phyloP scores from a whole-genome alignment of 108 stramenopile genomes.

The Cyclotella sp. region DNA sequence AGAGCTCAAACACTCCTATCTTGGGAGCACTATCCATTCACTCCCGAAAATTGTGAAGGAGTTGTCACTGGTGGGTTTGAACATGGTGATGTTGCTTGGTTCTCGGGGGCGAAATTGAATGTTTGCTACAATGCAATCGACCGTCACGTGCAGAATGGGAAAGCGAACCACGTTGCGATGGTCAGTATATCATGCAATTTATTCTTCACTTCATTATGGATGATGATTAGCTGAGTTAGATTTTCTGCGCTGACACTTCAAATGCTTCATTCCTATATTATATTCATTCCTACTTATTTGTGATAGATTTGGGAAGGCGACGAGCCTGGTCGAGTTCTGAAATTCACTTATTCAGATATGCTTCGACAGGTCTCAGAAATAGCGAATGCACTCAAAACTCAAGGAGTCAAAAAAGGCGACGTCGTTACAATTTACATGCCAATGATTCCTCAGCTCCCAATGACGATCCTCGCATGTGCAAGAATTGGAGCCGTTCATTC shows the following conservation, averaged over 20 bases:
- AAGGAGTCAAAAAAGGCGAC: slow-evolving; percentile 74
- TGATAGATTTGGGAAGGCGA: slow-evolving; percentile 79
- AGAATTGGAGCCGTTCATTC: slow-evolving; percentile 89
- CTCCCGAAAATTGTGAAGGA: slow-evolving; percentile 26
- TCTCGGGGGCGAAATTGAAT: slow-evolving; percentile 73
- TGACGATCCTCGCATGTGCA: slow-evolving; percentile 89
- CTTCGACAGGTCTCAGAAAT: slow-evolving; percentile 66
- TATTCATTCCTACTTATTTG: slow-evolving; percentile 3
- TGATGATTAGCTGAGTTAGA: not conserved
- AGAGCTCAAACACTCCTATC: slow-evolving; percentile 38
- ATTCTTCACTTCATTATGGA: not conserved
- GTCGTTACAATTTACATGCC: slow-evolving; percentile 91
- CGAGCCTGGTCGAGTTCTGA: slow-evolving; percentile 61
- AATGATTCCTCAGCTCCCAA: slow-evolving; percentile 90
- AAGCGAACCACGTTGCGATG: slow-evolving; percentile 69
- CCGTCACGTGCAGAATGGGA: slow-evolving; percentile 42
- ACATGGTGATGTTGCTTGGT: slow-evolving; percentile 78
- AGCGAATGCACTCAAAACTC: slow-evolving; percentile 78
- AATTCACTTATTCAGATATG: slow-evolving; percentile 72
- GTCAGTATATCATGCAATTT: slow-evolving; percentile 1
- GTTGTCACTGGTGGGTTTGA: slow-evolving; percentile 49
- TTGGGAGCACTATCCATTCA: slow-evolving; percentile 52
- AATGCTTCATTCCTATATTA: slow-evolving; percentile 10
- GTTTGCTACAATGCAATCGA: slow-evolving; percentile 78
- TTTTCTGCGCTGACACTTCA: not conserved